A percentile compares a stretch with the other conserved stretches of the same genome.
Evolutionary conservation across 495 filamentous ascomycete species (phyloP).

Genomic region (Xylaria telfairii): DNA sequence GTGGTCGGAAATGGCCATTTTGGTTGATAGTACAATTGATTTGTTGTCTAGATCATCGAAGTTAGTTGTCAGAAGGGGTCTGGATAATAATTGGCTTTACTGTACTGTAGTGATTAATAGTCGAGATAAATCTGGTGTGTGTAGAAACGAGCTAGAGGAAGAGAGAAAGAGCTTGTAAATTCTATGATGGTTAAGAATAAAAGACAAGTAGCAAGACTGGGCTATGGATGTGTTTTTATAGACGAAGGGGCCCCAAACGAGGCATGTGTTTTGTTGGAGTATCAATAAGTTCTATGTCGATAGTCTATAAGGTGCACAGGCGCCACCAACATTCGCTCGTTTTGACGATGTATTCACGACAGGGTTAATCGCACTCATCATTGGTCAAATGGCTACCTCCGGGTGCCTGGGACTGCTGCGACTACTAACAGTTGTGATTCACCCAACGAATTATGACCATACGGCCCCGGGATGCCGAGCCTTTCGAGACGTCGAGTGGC

Average conservation of each 20-base stretch:
- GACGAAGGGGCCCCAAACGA: constrained; percentile 4
- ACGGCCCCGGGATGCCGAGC: background rate
- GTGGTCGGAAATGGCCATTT: constrained; percentile 11
- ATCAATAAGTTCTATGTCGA: background rate
- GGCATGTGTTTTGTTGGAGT: constrained; percentile 2
- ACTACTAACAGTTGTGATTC: constrained; percentile 9
- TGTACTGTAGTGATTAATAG: constrained; percentile 8
- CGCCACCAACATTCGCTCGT: constrained; percentile 2
- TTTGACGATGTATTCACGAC: background rate
- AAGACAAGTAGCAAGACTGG: constrained; percentile 4
- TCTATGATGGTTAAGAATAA: constrained; percentile 8
- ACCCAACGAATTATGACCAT: constrained; percentile 6
- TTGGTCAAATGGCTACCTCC: background rate
- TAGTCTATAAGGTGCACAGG: background rate
- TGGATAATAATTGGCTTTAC: background rate
- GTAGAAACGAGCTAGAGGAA: background rate
- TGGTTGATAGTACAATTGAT: constrained; percentile 11
- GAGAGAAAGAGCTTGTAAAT: constrained; percentile 1
- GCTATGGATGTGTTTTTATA: constrained; percentile 1
- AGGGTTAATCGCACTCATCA: constrained; percentile 1
- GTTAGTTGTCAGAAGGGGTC: constrained; percentile 7
- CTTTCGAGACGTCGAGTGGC: background rate
- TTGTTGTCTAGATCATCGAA: constrained; percentile 8
- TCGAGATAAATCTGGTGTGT: constrained; percentile 1
- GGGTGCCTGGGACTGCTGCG: constrained; percentile 1